Base-by-base conservation (phyloP, 257 asterid genomes). In the Marsdenia floribunda region DNA sequence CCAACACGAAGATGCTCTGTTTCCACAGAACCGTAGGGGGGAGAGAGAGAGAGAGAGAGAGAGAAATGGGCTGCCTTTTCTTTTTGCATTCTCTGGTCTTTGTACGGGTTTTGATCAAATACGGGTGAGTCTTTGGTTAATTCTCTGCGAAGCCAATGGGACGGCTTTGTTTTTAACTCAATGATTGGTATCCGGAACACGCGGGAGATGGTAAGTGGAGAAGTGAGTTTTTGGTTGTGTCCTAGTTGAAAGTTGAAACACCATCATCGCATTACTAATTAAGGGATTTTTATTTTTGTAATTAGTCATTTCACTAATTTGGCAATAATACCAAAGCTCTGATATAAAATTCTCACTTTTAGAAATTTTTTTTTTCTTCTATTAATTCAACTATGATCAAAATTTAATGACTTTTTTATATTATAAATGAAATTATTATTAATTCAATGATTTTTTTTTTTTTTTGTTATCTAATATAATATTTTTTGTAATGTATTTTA, bases 1-100 rank as follows among this genome's bases (percentile, higher is more conserved):
- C 70, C 73, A 46, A 70, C 79, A 52, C 40, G 78, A 68, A 61
- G 78, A 35, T 29, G 67, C 70, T 37, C 70, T 46, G 47, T 63
- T 69, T 68, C 22, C 16, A 21, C 57, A 65, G 13, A 40, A 53
- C 46, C 15, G 68, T n/a, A 21, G 42, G 22, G 42, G 22, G 12
- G 70, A 46, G 33, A 21, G 53, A 54, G 33, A 8, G 12, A 22
- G n/a, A n/a, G 35, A 38, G 22, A 68, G 26, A 58, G 35, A 44
- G 46, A 42, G 15, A 35, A 13, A 6, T 79, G 71, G 78, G 44
- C 54, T 54, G 35, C 67, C 65, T 77, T 12, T 57, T 66, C 29
- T 55, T 64, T 70, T 42, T 15, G 63, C 18, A 42, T 18, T 71
- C 15, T 64, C 50, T 40, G 46, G 66, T 22, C 69, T 33, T 26